Percentiles rank a stretch among this genome's conserved stretches.
phyloP scores from a whole-genome alignment of 345 rosid genomes.

The Streptanthus diversifolius region DNA sequence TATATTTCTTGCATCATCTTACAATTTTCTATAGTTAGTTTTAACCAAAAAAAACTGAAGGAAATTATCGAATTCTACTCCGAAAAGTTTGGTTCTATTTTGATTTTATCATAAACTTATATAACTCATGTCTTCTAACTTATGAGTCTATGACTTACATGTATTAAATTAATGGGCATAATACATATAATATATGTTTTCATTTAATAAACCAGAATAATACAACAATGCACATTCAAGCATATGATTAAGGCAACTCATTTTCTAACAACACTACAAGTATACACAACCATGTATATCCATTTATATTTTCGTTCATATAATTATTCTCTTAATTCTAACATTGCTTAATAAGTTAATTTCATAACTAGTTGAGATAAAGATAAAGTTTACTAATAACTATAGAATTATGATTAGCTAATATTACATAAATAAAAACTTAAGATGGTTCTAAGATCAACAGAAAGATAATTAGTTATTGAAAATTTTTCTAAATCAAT shows the following conservation, averaged over 20 bases:
- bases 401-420: too few relatives aligned
- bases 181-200: constrained; percentile 2
- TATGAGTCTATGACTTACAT: neutral
- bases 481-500: too few relatives aligned
- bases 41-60: neutral
- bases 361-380: too few relatives aligned
- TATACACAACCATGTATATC: neutral
- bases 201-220: constrained; percentile 2
- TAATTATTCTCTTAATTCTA: too few relatives aligned
- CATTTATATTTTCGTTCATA: neutral
- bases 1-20: neutral
- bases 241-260: constrained; percentile 31
- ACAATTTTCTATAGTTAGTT: neutral
- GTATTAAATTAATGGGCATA: neutral
- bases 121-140: neutral
- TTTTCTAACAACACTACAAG: constrained; percentile 18
- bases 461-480: too few relatives aligned
- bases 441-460: too few relatives aligned
- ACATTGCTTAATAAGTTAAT: too few relatives aligned
- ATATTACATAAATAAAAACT: too few relatives aligned
- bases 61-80: neutral
- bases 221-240: constrained; percentile 22
- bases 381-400: too few relatives aligned
- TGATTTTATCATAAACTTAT: neutral
- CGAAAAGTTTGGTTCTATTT: neutral